Percentiles rank a stretch among this genome's conserved stretches.
phyloP scores from a whole-genome alignment of 2,329 filamentous ascomycete species.

The Stachybotrys chartarum region DNA sequence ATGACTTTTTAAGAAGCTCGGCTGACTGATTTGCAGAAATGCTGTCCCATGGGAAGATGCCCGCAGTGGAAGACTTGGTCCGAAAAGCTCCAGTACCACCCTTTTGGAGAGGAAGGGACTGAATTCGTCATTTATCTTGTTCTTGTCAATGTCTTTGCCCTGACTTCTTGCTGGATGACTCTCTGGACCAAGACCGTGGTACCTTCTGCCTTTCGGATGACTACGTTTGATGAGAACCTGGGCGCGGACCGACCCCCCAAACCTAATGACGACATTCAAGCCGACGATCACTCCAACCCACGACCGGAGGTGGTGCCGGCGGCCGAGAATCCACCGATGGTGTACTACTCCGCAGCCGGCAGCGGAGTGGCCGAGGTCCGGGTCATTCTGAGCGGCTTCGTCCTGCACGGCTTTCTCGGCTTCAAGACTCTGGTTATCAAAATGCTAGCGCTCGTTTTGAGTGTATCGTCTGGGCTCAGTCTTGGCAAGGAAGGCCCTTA shows the following conservation, averaged over 20 bases:
- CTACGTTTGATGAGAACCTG: conserved; percentile 89
- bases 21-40: conserved; percentile 30
- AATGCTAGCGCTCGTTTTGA: conserved; percentile 72
- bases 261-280: conserved; percentile 29
- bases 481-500: conserved; percentile 93
- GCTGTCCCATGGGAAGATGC: conserved; percentile 48
- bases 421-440: conserved; percentile 83
- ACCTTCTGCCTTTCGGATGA: conserved; percentile 77
- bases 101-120: conserved; percentile 50
- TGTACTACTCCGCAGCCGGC: conserved; percentile 92
- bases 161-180: conserved; percentile 70
- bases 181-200: conserved; percentile 90
- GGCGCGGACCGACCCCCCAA: conserved; percentile 51
- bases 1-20: not conserved
- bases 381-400: conserved; percentile 96
- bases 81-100: conserved; percentile 35
- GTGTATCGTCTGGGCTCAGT: conserved; percentile 86
- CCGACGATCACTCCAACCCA: conserved; percentile 38
- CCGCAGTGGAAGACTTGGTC: conserved; percentile 52
- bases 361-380: conserved; percentile 96
- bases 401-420: conserved; percentile 91
- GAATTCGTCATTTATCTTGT: conserved; percentile 72
- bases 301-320: conserved; percentile 27
- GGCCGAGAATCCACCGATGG: conserved; percentile 57
- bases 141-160: conserved; percentile 63